phyloP scores from a whole-genome alignment of 1,284 basidiomycete species.

The Apiotrichum sp. region DNA sequence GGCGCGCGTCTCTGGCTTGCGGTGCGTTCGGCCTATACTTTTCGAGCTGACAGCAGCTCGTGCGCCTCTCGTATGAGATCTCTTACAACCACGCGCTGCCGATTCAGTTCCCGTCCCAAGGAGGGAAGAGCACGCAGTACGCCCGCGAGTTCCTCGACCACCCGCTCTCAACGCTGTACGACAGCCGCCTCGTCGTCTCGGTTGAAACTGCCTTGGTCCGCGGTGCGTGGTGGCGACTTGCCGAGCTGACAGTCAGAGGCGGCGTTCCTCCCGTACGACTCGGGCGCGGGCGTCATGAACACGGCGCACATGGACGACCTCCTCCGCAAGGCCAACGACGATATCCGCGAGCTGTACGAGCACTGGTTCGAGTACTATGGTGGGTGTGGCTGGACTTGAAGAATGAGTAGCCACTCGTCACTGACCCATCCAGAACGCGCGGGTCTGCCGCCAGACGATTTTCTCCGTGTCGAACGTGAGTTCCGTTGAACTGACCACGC shows the following conservation, averaged over 20 bases:
- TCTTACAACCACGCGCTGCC: slow-evolving; percentile 23
- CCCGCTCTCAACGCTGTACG: slow-evolving; percentile 19
- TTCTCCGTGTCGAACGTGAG: slow-evolving; percentile 23
- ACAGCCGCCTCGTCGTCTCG: slow-evolving; percentile 23
- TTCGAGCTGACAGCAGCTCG: background rate
- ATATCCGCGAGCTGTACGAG: slow-evolving; percentile 1
- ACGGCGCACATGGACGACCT: background rate
- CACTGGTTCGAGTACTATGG: slow-evolving; percentile 12
- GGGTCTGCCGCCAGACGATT: slow-evolving; percentile 13
- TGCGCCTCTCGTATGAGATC: slow-evolving; percentile 14
- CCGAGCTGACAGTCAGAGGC: no score
- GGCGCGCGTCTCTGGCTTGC: slow-evolving; percentile 28
- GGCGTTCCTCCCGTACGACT: background rate
- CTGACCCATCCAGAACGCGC: slow-evolving; percentile 7
- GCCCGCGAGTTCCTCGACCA: slow-evolving; percentile 23
- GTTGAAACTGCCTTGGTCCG: slow-evolving; percentile 18
- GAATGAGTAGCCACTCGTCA: slow-evolving; percentile 15
- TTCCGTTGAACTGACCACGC: background rate
- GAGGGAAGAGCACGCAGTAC: slow-evolving; percentile 12
- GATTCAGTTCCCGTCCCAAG: slow-evolving; percentile 6
- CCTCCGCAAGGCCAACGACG: slow-evolving; percentile 4
- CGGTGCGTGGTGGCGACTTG: slow-evolving; percentile 2
- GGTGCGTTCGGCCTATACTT: background rate
- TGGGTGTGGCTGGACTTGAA: background rate
- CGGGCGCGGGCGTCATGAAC: background rate